These are phyloP conservation scores for Termitomyces sp. DNA, from an alignment of 768 basidiomycete genomes.

Conservation along the genomic window DNA sequence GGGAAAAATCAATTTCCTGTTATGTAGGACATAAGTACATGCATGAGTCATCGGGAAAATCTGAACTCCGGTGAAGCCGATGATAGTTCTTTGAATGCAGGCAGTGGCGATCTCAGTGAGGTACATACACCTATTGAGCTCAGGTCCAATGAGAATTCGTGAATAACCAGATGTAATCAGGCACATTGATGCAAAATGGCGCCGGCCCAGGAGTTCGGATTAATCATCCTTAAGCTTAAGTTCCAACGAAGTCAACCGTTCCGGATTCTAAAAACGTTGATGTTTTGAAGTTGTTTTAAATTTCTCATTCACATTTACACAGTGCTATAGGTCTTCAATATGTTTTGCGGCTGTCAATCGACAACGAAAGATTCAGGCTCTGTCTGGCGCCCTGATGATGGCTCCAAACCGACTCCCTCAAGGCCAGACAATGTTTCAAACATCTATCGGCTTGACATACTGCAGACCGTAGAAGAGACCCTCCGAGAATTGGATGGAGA, in stretches of 20 bases:
- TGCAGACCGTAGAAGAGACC: conserved; percentile 51
- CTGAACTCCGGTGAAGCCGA: conserved; percentile 13
- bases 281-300: background rate
- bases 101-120: conserved; percentile 9
- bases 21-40: conserved; percentile 8
- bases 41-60: conserved; percentile 16
- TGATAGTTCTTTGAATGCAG: conserved; percentile 10
- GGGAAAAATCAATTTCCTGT: background rate
- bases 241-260: too few relatives aligned
- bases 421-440: conserved; percentile 24
- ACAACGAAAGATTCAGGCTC: conserved; percentile 6
- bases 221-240: too few relatives aligned
- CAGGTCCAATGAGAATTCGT: too few relatives aligned
- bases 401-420: conserved; percentile 23
- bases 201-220: too few relatives aligned
- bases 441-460: conserved; percentile 52
- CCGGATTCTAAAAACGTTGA: too few relatives aligned
- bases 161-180: too few relatives aligned
- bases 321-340: background rate
- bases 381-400: conserved; percentile 42
- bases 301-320: background rate
- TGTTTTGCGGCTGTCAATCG: conserved; percentile 11
- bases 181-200: too few relatives aligned
- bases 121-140: conserved; percentile 2
- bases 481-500: conserved; percentile 50